Percentiles rank a stretch among this genome's conserved stretches.
phyloP scores from a whole-genome alignment of 2,329 filamentous ascomycete species.

The Sporothrix euskadiensis region DNA sequence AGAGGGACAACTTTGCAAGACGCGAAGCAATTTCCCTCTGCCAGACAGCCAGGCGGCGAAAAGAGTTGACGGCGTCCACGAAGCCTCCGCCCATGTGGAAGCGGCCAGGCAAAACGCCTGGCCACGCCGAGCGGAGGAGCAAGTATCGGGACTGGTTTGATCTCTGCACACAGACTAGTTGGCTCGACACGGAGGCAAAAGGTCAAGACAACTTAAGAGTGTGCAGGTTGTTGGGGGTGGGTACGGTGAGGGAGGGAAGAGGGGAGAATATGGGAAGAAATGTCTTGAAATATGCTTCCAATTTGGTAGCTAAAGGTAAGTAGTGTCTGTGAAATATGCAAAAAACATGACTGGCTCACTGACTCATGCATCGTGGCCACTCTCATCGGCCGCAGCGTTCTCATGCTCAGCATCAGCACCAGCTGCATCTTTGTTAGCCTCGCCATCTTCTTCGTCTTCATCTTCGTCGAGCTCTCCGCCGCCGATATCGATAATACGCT shows the following conservation, averaged over 20 bases:
- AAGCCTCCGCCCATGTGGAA: slow-evolving; percentile 37
- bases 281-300: not conserved
- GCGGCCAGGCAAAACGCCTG: slow-evolving; percentile 53
- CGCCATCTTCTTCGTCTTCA: slow-evolving; percentile 69
- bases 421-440: slow-evolving; percentile 58
- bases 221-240: slow-evolving; percentile 57
- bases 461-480: slow-evolving; percentile 60
- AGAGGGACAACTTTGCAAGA: slow-evolving; percentile 26
- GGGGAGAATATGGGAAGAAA: not conserved
- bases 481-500: slow-evolving; percentile 80
- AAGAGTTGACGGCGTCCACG: slow-evolving; percentile 39
- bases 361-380: not conserved
- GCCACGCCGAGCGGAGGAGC: slow-evolving; percentile 41
- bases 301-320: not conserved
- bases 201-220: slow-evolving; percentile 97
- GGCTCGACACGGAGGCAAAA: slow-evolving; percentile 76
- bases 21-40: slow-evolving; percentile 11
- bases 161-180: slow-evolving; percentile 98
- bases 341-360: not conserved
- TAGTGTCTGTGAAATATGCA: not conserved
- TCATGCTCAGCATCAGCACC: not conserved
- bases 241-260: not conserved
- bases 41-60: slow-evolving; percentile 9
- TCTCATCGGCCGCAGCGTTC: not conserved
- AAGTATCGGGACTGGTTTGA: slow-evolving; percentile 43